A percentile compares a stretch with the other conserved stretches of the same genome.
Conservation (phyloP, 441 rosid species). For the Bruguiera hainesii region DNA sequence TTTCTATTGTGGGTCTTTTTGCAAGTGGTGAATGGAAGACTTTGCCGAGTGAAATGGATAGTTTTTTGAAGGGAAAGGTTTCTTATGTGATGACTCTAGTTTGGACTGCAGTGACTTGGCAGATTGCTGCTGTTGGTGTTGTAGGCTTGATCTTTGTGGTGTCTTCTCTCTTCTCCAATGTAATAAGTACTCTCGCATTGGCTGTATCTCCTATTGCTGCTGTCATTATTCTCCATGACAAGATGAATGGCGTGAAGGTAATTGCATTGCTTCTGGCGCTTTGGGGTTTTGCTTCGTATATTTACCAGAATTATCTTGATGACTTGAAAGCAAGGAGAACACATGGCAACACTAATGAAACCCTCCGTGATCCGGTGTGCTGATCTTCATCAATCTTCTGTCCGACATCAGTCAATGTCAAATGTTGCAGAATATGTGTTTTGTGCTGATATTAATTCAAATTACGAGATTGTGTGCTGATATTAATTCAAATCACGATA, state of each 20-base stretch:
- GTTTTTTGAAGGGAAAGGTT: slow-evolving; percentile 47
- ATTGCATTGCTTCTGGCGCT: slow-evolving; percentile 74
- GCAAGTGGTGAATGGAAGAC: slow-evolving; percentile 90
- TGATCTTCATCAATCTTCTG: background rate
- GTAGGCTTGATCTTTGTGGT: slow-evolving; percentile 87
- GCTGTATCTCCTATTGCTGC: slow-evolving; percentile 80
- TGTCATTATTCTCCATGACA: slow-evolving; percentile 63
- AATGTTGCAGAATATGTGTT: too few species aligned
- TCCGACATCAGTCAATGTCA: too few species aligned
- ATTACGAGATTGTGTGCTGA: too few species aligned
- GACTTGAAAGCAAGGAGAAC: slow-evolving; percentile 48
- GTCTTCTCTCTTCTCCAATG: slow-evolving; percentile 88
- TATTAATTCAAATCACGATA: too few species aligned
- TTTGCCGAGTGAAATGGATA: slow-evolving; percentile 61
- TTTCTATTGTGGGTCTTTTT: slow-evolving; percentile 52
- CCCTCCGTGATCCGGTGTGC: slow-evolving; percentile 14
- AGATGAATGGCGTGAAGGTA: slow-evolving; percentile 72
- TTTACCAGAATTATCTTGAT: slow-evolving; percentile 73
- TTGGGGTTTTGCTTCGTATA: slow-evolving; percentile 74
- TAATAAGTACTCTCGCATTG: slow-evolving; percentile 68
- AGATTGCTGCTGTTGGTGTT: slow-evolving; percentile 82
- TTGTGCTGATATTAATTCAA: too few species aligned
- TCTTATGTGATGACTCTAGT: slow-evolving; percentile 67
- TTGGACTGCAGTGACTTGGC: slow-evolving; percentile 78
- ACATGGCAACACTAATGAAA: slow-evolving; percentile 19